These are phyloP conservation scores for Fomitopsis betulina DNA, from an alignment of 1,284 basidiomycete species.

Conservation along the genomic window DNA sequence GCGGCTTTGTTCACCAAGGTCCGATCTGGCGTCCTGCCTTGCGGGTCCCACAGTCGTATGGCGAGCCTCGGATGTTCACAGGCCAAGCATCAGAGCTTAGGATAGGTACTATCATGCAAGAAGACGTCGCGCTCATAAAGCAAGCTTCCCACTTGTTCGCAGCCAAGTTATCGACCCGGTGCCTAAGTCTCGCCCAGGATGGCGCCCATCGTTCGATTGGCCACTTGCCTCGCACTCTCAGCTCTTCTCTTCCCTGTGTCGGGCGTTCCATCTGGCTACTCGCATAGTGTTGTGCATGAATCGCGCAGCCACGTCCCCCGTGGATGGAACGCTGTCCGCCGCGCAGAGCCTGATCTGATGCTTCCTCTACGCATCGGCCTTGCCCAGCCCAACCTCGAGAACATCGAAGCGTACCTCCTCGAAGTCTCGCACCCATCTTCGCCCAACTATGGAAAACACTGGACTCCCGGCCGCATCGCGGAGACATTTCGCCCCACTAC, in stretches of 20 bases:
- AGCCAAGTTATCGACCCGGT: neutral
- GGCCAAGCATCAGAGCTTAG: neutral
- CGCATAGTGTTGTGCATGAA: constrained; percentile 35
- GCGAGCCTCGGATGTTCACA: neutral
- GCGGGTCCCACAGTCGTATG: neutral
- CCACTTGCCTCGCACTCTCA: neutral
- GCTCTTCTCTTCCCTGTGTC: constrained; percentile 7
- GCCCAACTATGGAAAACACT: constrained; percentile 38
- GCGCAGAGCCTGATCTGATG: constrained; percentile 25
- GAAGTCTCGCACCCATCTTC: constrained; percentile 43
- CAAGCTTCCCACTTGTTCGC: neutral
- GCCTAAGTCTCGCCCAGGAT: constrained; percentile 1
- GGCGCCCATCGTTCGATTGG: constrained; percentile 9
- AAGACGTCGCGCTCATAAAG: neutral
- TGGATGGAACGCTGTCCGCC: constrained; percentile 32
- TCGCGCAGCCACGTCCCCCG: constrained; percentile 29
- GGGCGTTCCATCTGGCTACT: constrained; percentile 13
- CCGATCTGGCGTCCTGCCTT: too few relatives aligned
- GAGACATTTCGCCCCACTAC: constrained; percentile 39
- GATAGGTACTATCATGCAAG: neutral
- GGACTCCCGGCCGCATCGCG: constrained; percentile 33
- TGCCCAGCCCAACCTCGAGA: constrained; percentile 38
- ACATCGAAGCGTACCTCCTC: constrained; percentile 37
- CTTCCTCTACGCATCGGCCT: constrained; percentile 44
- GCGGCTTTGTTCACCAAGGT: too few relatives aligned